Conservation (phyloP, 163 green algal species). For the Scenedesmus sp. region DNA sequence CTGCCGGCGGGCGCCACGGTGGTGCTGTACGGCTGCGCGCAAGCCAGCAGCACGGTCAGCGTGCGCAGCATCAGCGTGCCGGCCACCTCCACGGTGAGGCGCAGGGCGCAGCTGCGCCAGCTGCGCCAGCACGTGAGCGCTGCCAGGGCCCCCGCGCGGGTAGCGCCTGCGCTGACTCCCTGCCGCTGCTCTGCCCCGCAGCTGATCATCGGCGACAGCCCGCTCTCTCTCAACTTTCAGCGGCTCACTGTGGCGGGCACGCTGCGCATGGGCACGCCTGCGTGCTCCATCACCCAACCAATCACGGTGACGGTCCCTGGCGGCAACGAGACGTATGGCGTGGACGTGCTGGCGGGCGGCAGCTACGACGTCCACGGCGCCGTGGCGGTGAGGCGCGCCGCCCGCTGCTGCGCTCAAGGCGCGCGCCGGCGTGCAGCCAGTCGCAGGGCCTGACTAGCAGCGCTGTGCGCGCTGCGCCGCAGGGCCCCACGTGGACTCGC, state of each 20-base stretch:
- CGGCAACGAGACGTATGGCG: not conserved
- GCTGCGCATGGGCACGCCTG: constrained; percentile 17
- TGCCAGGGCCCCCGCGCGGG: too few species aligned
- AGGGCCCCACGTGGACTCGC: constrained; percentile 32
- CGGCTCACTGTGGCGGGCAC: not conserved
- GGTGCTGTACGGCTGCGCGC: constrained; percentile 29
- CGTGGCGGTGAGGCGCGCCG: not conserved
- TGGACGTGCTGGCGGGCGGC: not conserved
- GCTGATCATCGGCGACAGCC: constrained; percentile 20
- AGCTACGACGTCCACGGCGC: constrained; percentile 26
- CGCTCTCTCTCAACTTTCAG: not conserved
- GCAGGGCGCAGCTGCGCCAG: not conserved
- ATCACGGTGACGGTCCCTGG: constrained; percentile 20
- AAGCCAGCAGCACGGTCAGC: not conserved
- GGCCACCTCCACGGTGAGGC: constrained; percentile 5
- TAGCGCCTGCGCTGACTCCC: too few species aligned
- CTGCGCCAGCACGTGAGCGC: too few species aligned
- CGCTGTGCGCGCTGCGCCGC: too few species aligned
- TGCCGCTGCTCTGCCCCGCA: not conserved
- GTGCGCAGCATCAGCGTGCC: constrained; percentile 38
- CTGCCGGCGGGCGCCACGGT: not conserved
- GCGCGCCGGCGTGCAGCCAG: not conserved
- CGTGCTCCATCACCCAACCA: constrained; percentile 6
- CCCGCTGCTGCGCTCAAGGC: not conserved
- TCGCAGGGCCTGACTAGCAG: not conserved